These are phyloP conservation scores for Termitomyces sp. DNA, from an alignment of 768 basidiomycete species.

Conservation along the genomic window DNA sequence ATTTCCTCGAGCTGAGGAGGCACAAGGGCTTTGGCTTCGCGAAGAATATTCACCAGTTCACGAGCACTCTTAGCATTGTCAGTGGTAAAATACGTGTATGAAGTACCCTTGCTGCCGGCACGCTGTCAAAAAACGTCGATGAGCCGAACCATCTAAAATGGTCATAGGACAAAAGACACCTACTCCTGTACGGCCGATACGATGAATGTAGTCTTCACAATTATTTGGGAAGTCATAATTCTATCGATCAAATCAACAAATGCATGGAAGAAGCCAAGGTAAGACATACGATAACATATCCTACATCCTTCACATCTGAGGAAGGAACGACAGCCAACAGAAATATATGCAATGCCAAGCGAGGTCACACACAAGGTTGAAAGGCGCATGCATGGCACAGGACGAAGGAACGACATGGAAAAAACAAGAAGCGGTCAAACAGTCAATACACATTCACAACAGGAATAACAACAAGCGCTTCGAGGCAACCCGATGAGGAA, in stretches of 20 bases:
- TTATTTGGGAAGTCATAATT: slow-evolving; percentile 99
- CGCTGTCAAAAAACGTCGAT: slow-evolving; percentile 42
- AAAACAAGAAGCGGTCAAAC: slow-evolving; percentile 27
- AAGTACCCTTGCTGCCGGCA: slow-evolving; percentile 86
- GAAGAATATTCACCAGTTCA: slow-evolving; percentile 81
- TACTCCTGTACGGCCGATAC: slow-evolving; percentile 96
- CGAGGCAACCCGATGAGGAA: slow-evolving; percentile 23
- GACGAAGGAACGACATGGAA: slow-evolving; percentile 17
- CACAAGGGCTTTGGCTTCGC: slow-evolving; percentile 80
- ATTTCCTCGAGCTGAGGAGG: slow-evolving; percentile 93
- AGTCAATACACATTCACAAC: slow-evolving; percentile 39
- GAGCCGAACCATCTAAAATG: not conserved
- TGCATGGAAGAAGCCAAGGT: slow-evolving; percentile 1
- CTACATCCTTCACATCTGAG: slow-evolving; percentile 98
- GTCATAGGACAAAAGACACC: slow-evolving; percentile 13
- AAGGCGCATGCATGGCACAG: slow-evolving; percentile 6
- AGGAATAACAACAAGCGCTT: slow-evolving; percentile 43
- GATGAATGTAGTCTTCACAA: slow-evolving; percentile 97
- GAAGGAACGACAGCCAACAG: slow-evolving; percentile 24
- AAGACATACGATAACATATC: slow-evolving; percentile 85
- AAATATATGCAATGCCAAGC: slow-evolving; percentile 28
- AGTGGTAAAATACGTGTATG: slow-evolving; percentile 95
- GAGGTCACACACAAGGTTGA: slow-evolving; percentile 24
- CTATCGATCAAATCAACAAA: slow-evolving; percentile 31
- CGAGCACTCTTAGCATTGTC: slow-evolving; percentile 94